These are phyloP conservation scores for Chaetomiaceae sp. DNA, from an alignment of 2,329 filamentous ascomycete genomes.

Conservation along the genomic window DNA sequence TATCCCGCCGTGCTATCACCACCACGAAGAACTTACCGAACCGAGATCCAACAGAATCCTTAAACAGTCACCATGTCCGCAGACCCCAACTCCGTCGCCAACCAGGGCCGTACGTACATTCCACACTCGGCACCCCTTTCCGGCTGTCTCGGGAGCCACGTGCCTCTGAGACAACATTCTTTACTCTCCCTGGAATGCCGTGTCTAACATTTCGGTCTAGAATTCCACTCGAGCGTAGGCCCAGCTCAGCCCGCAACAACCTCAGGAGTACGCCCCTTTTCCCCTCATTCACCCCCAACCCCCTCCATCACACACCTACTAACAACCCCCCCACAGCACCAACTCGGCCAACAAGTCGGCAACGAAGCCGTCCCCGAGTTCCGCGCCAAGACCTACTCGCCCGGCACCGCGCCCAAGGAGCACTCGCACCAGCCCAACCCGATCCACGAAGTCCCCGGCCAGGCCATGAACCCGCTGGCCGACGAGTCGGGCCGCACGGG, in stretches of 20 bases:
- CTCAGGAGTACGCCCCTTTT: constrained; percentile 48
- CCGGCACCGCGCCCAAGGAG: constrained; percentile 57
- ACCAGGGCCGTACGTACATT: constrained; percentile 38
- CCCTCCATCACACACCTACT: background rate
- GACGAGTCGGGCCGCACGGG: constrained; percentile 24
- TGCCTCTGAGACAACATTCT: background rate
- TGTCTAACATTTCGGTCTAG: constrained; percentile 15
- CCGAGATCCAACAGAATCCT: too few relatives aligned
- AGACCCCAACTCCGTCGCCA: constrained; percentile 50
- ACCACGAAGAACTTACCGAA: too few relatives aligned
- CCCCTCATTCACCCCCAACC: background rate
- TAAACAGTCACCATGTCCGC: constrained; percentile 38
- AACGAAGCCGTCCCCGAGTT: constrained; percentile 61
- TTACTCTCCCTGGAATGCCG: background rate
- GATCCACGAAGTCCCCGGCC: constrained; percentile 33
- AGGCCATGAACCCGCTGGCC: constrained; percentile 32
- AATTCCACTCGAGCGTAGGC: constrained; percentile 50
- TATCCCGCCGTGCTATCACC: too few relatives aligned
- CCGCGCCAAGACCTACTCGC: constrained; percentile 53
- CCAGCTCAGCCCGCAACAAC: constrained; percentile 50
- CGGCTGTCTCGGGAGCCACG: background rate
- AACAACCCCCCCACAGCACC: constrained; percentile 46
- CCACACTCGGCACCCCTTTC: background rate
- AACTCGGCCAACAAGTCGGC: constrained; percentile 56
- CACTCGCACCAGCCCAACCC: constrained; percentile 39